A percentile compares a stretch with the other conserved stretches of the same genome.
Evolutionary conservation across 2,329 filamentous ascomycete species (phyloP).

Genomic region (Immersiporthe knoxdaviesiana): DNA sequence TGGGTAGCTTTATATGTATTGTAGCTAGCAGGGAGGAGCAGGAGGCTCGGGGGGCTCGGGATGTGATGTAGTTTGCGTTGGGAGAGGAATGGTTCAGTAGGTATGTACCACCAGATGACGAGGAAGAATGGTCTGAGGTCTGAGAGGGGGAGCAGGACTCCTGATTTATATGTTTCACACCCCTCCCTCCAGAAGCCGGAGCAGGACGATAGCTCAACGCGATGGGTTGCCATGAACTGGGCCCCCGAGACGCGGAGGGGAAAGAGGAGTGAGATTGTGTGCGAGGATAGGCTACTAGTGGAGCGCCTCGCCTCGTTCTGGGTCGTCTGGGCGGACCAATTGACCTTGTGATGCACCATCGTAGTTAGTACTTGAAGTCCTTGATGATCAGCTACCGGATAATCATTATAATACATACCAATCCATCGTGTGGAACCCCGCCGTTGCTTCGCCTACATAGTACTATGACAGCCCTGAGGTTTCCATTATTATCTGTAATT

Average conservation of each 20-base stretch:
- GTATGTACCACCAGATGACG: conserved; percentile 12
- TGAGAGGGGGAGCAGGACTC: conserved; percentile 21
- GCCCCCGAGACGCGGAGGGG: background rate
- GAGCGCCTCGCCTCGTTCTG: conserved; percentile 5
- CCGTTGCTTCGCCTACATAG: background rate
- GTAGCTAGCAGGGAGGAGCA: background rate
- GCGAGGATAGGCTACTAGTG: conserved; percentile 8
- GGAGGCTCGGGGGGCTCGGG: conserved; percentile 13
- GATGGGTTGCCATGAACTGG: background rate
- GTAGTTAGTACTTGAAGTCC: background rate
- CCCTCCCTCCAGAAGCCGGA: background rate
- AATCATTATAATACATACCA: background rate
- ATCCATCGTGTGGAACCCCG: background rate
- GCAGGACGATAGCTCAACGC: background rate
- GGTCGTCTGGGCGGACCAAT: conserved; percentile 4
- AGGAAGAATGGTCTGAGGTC: background rate
- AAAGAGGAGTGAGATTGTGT: background rate
- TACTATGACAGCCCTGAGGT: background rate
- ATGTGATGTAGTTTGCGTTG: conserved; percentile 12
- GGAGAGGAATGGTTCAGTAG: conserved; percentile 7
- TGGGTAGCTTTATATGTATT: conserved; percentile 20
- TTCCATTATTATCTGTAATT: background rate
- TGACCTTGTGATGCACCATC: background rate
- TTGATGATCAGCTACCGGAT: background rate
- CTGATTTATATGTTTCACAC: conserved; percentile 23